Evolutionary conservation across 2,329 filamentous ascomycete genomes (phyloP), one percentile per base, ranked within the genome.

Genomic region (Dothidotthia symphoricarpi): DNA sequence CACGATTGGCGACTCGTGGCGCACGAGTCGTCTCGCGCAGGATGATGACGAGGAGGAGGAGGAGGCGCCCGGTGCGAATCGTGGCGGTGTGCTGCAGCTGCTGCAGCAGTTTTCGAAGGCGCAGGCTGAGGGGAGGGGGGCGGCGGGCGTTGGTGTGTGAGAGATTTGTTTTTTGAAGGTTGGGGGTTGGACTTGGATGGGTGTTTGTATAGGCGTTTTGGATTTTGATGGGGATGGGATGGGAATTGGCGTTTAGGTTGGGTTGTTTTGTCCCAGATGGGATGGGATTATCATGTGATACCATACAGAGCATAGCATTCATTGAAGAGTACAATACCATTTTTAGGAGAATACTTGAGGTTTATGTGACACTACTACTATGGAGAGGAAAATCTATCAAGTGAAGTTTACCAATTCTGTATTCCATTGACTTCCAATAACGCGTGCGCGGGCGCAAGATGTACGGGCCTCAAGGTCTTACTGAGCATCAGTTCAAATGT

Each of bases 51-150:
- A 75, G 1, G 71, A 75, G 10, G 69, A 73, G 34, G 71, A 75
- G 6, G 70, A 75, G 13, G 68, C 41, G 10, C 42, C 64, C 7
- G 69, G 68, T 0, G 59, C 60, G 22, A 67, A 57, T 24, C 74
- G 74, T 4, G 74, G 72, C 2, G 82, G 82, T 2, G 81, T 85
- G 4, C 63, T 86, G 41, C 82, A 82, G 7, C 62, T 86, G 49
- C 71, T 86, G 39, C 78, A 82, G 58, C 80, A 86, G 55, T 85
- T 85, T 53, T 79, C 82, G 45, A 81, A 78, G 63, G 80, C 77
- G 25, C 77, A 80, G 47, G 73, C 72, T 16, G 73, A 75, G 43
- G 74, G 70, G 36, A 66, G 69, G 46, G 70, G 58, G 6, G 19
- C 19, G 9, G 61, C 59, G 14, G 62, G 61, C 11, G 57, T 64